phyloP scores from a whole-genome alignment of 306 rosid genomes.

The Phaseolus lunatus region DNA sequence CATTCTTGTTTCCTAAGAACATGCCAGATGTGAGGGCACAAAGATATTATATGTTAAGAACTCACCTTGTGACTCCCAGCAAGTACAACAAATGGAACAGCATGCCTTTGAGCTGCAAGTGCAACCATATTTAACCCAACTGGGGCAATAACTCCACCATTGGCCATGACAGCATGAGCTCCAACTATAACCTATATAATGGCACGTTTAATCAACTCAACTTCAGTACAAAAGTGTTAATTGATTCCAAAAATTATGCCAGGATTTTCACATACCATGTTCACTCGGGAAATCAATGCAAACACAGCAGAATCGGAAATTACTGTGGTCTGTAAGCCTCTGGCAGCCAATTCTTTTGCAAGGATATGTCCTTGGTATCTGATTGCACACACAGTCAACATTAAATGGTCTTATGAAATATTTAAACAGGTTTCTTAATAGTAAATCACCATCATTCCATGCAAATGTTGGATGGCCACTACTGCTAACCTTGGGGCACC shows the following conservation, averaged over 20 bases:
- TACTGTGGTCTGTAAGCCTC: constrained; percentile 82
- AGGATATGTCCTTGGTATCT: constrained; percentile 95
- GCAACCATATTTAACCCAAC: constrained; percentile 98
- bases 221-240: constrained; percentile 21
- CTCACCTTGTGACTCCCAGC: constrained; percentile 99
- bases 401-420: constrained; percentile 14
- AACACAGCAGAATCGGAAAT: constrained; percentile 87
- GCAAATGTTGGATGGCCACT: constrained; percentile 34
- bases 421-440: constrained; percentile 33
- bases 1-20: constrained; percentile 39
- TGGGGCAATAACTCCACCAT: constrained; percentile 97
- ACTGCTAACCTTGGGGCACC: constrained; percentile 96
- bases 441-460: not conserved
- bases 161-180: constrained; percentile 99
- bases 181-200: constrained; percentile 91
- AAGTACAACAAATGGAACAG: constrained; percentile 96
- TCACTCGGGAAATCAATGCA: constrained; percentile 90
- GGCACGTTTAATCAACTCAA: constrained; percentile 36
- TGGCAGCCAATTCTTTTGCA: constrained; percentile 78
- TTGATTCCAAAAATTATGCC: constrained; percentile 6
- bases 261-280: constrained; percentile 71
- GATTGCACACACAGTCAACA: constrained; percentile 31
- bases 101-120: constrained; percentile 98
- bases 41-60: constrained; percentile 28
- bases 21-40: constrained; percentile 34